Conservation (phyloP, 139 green algal species). For the Micractinium conductrix region DNA sequence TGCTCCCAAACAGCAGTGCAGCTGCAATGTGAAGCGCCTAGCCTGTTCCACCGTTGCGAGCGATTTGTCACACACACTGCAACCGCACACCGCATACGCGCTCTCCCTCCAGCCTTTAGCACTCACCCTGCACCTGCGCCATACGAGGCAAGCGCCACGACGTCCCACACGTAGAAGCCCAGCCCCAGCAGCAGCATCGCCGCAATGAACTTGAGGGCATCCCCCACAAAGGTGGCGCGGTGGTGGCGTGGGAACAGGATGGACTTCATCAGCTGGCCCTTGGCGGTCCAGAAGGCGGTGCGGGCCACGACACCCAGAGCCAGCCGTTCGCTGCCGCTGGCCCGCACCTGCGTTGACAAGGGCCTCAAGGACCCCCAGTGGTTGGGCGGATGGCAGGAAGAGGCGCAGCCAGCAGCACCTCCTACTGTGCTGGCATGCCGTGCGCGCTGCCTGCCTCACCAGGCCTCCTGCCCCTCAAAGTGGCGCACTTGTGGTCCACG, state of each 20-base stretch:
- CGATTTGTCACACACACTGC: too few relatives aligned
- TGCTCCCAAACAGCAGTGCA: too few relatives aligned
- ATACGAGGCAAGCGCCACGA: conserved; percentile 52
- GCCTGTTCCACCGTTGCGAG: too few relatives aligned
- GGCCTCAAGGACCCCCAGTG: too few relatives aligned
- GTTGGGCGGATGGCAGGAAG: too few relatives aligned
- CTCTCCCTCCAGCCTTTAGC: too few relatives aligned
- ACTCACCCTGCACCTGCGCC: conserved; percentile 43
- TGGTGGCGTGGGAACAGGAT: conserved; percentile 67
- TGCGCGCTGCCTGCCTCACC: too few relatives aligned
- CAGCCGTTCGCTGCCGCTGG: conserved; percentile 38
- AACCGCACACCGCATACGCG: not conserved
- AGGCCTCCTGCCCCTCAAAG: too few relatives aligned
- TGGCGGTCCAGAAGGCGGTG: conserved; percentile 73
- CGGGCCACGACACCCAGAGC: conserved; percentile 68
- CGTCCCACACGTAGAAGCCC: conserved; percentile 68
- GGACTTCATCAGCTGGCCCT: conserved; percentile 77
- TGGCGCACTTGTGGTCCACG: too few relatives aligned
- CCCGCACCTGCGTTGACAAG: conserved; percentile 26
- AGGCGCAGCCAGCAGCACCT: not conserved
- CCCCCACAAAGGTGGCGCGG: conserved; percentile 61
- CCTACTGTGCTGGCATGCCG: too few relatives aligned
- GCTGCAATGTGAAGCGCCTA: too few relatives aligned
- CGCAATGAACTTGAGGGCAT: conserved; percentile 69
- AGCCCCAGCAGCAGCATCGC: conserved; percentile 65